Percentiles rank a stretch among this genome's conserved stretches.
These are phyloP conservation scores for Heritiera littoralis DNA, from an alignment of 345 rosid species.

Conservation along the genomic window DNA sequence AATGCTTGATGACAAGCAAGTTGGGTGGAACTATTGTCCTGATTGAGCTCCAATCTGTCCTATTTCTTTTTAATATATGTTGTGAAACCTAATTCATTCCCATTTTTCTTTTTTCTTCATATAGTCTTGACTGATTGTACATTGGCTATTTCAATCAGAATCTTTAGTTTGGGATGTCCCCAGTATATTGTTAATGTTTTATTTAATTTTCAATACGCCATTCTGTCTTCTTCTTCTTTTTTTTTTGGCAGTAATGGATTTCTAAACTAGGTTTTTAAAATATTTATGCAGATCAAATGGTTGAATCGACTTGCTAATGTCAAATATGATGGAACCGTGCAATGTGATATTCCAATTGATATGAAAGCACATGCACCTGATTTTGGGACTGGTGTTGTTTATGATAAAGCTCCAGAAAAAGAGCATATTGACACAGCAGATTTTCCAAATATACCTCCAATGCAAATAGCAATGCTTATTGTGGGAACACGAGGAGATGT, in stretches of 20 bases:
- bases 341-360: slow-evolving; percentile 77
- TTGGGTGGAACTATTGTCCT: background rate
- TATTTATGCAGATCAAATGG: slow-evolving; percentile 64
- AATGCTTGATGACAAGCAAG: background rate
- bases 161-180: background rate
- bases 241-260: slow-evolving; percentile 1
- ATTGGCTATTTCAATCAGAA: background rate
- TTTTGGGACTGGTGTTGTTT: slow-evolving; percentile 34
- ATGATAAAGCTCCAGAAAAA: slow-evolving; percentile 41
- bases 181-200: background rate
- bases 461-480: slow-evolving; percentile 66
- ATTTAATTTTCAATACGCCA: background rate
- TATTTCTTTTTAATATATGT: background rate
- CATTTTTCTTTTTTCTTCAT: background rate
- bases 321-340: slow-evolving; percentile 93
- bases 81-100: background rate
- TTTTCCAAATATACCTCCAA: slow-evolving; percentile 55
- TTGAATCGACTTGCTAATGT: slow-evolving; percentile 90
- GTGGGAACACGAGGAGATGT: slow-evolving; percentile 94
- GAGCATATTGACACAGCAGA: slow-evolving; percentile 65
- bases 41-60: background rate
- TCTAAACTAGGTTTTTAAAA: background rate
- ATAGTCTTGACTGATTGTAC: background rate
- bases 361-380: slow-evolving; percentile 52
- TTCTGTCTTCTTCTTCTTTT: background rate